These are phyloP conservation scores for Hyparrhenia diplandra DNA, from an alignment of 176 grass and related monocot species.

Conservation along the genomic window DNA sequence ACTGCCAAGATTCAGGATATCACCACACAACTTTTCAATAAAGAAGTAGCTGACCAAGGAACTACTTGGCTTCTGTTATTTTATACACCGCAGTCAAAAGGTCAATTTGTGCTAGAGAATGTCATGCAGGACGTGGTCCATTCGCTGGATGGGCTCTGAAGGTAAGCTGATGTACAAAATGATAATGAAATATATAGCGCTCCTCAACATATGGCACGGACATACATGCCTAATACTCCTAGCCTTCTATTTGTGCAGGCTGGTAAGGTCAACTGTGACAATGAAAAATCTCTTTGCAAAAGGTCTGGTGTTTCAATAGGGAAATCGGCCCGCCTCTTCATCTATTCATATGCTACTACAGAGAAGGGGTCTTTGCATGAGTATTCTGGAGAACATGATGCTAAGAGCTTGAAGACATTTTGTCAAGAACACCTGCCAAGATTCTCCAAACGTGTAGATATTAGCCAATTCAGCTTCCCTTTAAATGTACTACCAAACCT, in stretches of 20 bases:
- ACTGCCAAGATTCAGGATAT: conserved; percentile 55
- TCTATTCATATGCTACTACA: conserved; percentile 67
- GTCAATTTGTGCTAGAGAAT: conserved; percentile 54
- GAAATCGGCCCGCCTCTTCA: conserved; percentile 69
- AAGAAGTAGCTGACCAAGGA: conserved; percentile 73
- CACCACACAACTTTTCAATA: conserved; percentile 69
- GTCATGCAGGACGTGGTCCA: conserved; percentile 55
- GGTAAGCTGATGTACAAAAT: conserved; percentile 32
- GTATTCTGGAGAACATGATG: conserved; percentile 68
- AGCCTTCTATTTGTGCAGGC: conserved; percentile 47
- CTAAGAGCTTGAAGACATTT: conserved; percentile 85
- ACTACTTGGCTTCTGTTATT: conserved; percentile 92
- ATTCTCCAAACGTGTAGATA: conserved; percentile 76
- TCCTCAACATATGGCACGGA: neutral
- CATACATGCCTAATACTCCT: neutral
- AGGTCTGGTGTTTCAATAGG: conserved; percentile 44
- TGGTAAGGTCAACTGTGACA: conserved; percentile 77
- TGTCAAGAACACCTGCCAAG: conserved; percentile 84
- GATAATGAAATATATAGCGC: neutral
- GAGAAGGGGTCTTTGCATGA: conserved; percentile 81
- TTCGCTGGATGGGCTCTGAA: conserved; percentile 69
- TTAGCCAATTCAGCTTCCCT: conserved; percentile 56
- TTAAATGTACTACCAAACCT: conserved; percentile 42
- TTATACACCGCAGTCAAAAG: conserved; percentile 56
- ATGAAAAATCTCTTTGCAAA: conserved; percentile 68